Conservation (phyloP, 2,329 filamentous ascomycete species). For the Sphaerostilbella broomeana region DNA sequence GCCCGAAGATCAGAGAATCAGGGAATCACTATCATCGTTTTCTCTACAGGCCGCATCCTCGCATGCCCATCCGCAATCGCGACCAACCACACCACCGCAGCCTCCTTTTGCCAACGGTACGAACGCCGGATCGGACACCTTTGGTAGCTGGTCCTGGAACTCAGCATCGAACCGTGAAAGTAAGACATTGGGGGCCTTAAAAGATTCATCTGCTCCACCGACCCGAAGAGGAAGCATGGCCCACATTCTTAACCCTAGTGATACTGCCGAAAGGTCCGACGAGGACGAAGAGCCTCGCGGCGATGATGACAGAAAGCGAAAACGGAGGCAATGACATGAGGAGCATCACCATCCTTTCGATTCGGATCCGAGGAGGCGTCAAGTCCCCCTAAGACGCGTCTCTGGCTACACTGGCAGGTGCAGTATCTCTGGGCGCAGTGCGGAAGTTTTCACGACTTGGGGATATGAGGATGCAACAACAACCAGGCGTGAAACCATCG, state of each 20-base stretch:
- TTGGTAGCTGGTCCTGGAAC: slow-evolving; percentile 53
- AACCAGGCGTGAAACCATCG: too few relatives aligned
- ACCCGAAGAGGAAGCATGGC: slow-evolving; percentile 56
- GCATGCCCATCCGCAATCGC: slow-evolving; percentile 40
- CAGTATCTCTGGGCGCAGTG: too few relatives aligned
- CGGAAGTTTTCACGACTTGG: too few relatives aligned
- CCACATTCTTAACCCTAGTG: slow-evolving; percentile 55
- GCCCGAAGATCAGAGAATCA: slow-evolving; percentile 48
- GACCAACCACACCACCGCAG: slow-evolving; percentile 48
- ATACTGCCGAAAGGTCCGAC: slow-evolving; percentile 48
- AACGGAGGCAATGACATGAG: slow-evolving; percentile 43
- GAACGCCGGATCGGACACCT: slow-evolving; percentile 34
- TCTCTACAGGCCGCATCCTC: slow-evolving; percentile 40
- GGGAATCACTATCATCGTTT: slow-evolving; percentile 51
- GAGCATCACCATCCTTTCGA: neutral
- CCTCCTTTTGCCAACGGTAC: slow-evolving; percentile 34
- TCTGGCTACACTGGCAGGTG: too few relatives aligned
- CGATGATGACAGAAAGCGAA: slow-evolving; percentile 56
- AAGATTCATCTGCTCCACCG: slow-evolving; percentile 49
- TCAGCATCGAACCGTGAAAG: slow-evolving; percentile 42
- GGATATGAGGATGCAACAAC: too few relatives aligned
- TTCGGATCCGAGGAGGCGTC: neutral
- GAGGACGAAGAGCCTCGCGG: slow-evolving; percentile 50
- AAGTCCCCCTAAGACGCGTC: neutral
- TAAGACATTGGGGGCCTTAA: slow-evolving; percentile 44